Evolutionary conservation across 371 early-diverging fungal species (phyloP).

Genomic region (Mortierella sp.): DNA sequence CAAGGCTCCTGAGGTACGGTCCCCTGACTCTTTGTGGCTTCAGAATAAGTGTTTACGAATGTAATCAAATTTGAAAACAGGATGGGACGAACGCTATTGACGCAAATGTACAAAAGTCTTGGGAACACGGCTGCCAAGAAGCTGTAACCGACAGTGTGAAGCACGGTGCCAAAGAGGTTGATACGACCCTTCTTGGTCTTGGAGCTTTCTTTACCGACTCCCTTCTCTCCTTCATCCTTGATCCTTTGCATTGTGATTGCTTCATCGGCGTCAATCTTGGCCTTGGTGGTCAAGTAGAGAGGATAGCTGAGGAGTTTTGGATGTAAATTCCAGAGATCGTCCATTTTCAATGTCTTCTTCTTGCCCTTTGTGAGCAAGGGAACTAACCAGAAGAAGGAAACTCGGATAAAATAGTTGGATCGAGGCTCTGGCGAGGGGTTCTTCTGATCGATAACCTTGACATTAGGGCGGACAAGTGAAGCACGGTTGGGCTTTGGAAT

Average conservation of each 20-base stretch:
- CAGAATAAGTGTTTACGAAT: constrained; percentile 69
- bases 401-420: constrained; percentile 86
- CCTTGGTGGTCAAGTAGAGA: constrained; percentile 45
- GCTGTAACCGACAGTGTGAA: constrained; percentile 65
- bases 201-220: neutral
- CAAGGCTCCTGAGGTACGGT: constrained; percentile 62
- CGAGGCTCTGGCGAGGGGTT: constrained; percentile 76
- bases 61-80: constrained; percentile 76
- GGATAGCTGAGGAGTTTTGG: constrained; percentile 60
- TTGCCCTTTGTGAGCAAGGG: constrained; percentile 86
- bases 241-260: constrained; percentile 24
- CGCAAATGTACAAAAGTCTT: constrained; percentile 72
- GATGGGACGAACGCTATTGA: constrained; percentile 81
- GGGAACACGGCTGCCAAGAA: constrained; percentile 32
- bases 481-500: constrained; percentile 69
- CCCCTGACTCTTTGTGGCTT: neutral
- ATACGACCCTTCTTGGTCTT: constrained; percentile 15
- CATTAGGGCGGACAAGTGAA: constrained; percentile 57
- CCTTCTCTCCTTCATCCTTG: constrained; percentile 64
- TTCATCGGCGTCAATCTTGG: constrained; percentile 48
- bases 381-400: constrained; percentile 95
- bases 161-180: constrained; percentile 56
- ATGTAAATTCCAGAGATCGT: constrained; percentile 82
- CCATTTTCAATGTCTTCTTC: constrained; percentile 75
- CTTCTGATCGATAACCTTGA: constrained; percentile 53